Conservation (phyloP, 1,284 basidiomycete genomes). For the Cutaneotrichosporon sp. region DNA sequence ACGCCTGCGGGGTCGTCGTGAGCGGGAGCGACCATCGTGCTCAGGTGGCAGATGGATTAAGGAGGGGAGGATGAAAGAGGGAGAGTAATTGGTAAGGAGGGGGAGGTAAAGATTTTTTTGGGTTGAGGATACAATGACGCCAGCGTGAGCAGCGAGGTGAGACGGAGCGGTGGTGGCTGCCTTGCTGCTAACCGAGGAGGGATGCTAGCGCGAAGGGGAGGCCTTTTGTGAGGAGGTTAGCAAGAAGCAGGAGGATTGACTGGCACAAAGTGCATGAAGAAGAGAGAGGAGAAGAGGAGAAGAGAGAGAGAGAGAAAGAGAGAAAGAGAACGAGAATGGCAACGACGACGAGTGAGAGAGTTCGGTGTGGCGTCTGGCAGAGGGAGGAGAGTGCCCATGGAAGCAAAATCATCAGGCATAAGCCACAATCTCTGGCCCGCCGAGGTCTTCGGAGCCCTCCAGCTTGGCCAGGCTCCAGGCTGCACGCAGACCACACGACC, state of each 20-base stretch:
- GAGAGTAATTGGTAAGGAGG: too few relatives aligned
- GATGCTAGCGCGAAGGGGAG: not conserved
- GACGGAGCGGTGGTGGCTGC: not conserved
- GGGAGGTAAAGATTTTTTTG: not conserved
- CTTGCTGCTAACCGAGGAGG: constrained; percentile 2
- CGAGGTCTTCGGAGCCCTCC: too few relatives aligned
- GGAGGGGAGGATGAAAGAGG: not conserved
- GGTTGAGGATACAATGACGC: not conserved
- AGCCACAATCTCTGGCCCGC: too few relatives aligned
- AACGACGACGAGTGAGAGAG: not conserved
- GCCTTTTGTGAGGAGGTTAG: constrained; percentile 2
- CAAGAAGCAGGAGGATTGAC: not conserved
- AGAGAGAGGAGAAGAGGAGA: constrained; percentile 8
- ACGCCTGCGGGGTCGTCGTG: constrained; percentile 12
- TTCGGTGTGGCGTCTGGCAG: not conserved
- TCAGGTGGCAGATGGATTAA: too few relatives aligned
- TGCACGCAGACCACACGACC: too few relatives aligned
- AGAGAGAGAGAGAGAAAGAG: constrained; percentile 12
- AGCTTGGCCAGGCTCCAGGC: too few relatives aligned
- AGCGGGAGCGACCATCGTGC: constrained; percentile 17
- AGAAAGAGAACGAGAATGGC: constrained; percentile 19
- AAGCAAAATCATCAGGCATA: too few relatives aligned
- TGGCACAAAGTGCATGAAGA: constrained; percentile 10
- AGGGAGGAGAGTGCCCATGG: too few relatives aligned
- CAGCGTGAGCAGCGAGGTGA: too few relatives aligned